Conservation (phyloP, 257 asterid genomes). For the Rehmannia glutinosa region DNA sequence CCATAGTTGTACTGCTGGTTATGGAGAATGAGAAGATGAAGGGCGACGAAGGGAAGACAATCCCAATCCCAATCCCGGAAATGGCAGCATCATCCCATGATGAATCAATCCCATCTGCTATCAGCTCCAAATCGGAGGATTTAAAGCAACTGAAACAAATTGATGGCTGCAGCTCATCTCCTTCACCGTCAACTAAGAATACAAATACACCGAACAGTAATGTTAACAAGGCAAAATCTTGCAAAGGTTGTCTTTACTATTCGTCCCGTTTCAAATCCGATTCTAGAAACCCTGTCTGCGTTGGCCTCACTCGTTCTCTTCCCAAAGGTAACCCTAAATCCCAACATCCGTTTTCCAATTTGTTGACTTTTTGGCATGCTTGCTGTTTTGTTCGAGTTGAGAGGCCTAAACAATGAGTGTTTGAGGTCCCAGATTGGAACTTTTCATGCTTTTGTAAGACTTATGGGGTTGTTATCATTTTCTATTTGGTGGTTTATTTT, state of each 20-base stretch:
- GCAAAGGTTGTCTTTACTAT: slow-evolving; percentile 67
- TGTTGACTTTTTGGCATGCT: neutral
- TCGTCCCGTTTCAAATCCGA: slow-evolving; percentile 48
- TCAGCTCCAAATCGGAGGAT: slow-evolving; percentile 5
- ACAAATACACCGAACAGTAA: slow-evolving; percentile 1
- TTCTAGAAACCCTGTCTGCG: slow-evolving; percentile 60
- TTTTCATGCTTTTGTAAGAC: too few relatives aligned
- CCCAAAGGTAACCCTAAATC: slow-evolving; percentile 46
- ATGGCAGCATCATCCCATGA: neutral
- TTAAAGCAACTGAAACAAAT: slow-evolving; percentile 7
- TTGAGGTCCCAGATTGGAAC: neutral
- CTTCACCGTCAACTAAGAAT: slow-evolving; percentile 17
- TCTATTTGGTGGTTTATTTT: neutral
- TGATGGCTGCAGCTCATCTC: neutral
- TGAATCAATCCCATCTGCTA: neutral
- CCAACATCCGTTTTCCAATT: neutral
- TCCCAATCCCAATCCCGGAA: slow-evolving; percentile 9
- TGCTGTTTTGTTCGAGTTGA: neutral
- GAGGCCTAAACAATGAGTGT: neutral
- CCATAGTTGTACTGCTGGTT: neutral
- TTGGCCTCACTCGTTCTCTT: slow-evolving; percentile 66
- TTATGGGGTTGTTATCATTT: neutral
- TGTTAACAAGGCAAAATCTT: slow-evolving; percentile 46
- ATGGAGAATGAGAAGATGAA: neutral
- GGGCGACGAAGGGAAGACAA: neutral